These are phyloP conservation scores for Scortechinia acanthostroma DNA, from an alignment of 2,329 filamentous ascomycete species.

Conservation along the genomic window DNA sequence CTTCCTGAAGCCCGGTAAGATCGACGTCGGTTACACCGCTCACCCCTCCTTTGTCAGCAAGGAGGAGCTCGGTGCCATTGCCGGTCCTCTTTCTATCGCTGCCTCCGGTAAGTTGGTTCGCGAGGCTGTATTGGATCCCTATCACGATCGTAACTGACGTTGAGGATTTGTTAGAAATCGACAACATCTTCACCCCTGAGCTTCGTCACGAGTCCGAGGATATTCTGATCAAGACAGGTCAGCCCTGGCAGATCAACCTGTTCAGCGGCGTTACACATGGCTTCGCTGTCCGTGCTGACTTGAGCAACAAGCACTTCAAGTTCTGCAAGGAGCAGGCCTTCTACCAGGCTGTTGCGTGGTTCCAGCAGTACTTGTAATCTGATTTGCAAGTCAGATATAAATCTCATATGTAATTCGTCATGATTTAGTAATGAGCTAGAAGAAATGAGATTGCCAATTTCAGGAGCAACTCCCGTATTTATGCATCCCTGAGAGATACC, in stretches of 20 bases:
- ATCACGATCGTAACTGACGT: background rate
- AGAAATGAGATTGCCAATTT: too few species aligned
- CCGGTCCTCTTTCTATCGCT: constrained; percentile 63
- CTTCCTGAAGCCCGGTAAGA: constrained; percentile 48
- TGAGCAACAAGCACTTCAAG: constrained; percentile 43
- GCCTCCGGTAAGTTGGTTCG: constrained; percentile 29
- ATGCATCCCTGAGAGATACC: too few species aligned
- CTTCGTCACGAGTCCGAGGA: constrained; percentile 58
- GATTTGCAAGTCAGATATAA: too few species aligned
- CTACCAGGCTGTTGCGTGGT: constrained; percentile 71
- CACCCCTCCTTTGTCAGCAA: constrained; percentile 71
- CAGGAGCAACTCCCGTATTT: too few species aligned
- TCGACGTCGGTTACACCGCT: constrained; percentile 67
- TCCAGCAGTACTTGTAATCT: constrained; percentile 47
- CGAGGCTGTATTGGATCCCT: constrained; percentile 3
- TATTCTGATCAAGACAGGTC: constrained; percentile 46
- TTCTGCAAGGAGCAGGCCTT: constrained; percentile 80
- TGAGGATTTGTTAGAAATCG: constrained; percentile 41
- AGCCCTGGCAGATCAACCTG: constrained; percentile 71
- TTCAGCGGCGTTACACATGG: constrained; percentile 69
- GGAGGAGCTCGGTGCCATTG: constrained; percentile 58
- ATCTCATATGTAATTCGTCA: too few species aligned
- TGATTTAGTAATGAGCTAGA: too few species aligned
- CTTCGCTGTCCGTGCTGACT: constrained; percentile 66
- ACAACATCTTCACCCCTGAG: constrained; percentile 56